Evolutionary conservation across 441 rosid genomes (phyloP).

Genomic region (Euphorbia celastroides): DNA sequence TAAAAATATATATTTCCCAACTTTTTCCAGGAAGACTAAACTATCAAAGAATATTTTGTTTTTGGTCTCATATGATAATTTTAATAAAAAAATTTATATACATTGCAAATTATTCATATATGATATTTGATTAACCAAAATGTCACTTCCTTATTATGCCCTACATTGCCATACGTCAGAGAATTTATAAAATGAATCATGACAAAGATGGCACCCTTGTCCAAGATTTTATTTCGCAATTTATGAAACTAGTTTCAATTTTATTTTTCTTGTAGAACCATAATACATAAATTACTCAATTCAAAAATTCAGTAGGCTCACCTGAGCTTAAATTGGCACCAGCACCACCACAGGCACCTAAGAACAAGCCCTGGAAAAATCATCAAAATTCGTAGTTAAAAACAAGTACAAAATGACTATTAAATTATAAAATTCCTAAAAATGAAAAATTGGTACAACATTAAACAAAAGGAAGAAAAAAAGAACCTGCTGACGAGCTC

Average conservation of each 20-base stretch:
- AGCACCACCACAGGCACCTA: slow-evolving; percentile 46
- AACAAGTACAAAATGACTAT: not conserved
- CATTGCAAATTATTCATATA: not conserved
- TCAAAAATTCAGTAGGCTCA: slow-evolving; percentile 22
- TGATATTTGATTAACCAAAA: slow-evolving; percentile 2
- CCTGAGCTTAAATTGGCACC: slow-evolving; percentile 85
- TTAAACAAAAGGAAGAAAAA: not conserved
- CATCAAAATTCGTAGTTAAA: slow-evolving; percentile 1
- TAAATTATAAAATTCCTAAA: slow-evolving; percentile 1
- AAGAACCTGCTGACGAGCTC: slow-evolving; percentile 80
- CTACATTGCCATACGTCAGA: not conserved
- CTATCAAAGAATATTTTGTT: slow-evolving; percentile 5
- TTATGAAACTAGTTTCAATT: too few relatives aligned
- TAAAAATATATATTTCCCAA: too few relatives aligned
- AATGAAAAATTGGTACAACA: not conserved
- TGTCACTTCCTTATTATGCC: not conserved
- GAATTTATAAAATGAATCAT: not conserved
- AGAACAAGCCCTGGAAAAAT: slow-evolving; percentile 60
- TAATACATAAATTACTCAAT: too few relatives aligned
- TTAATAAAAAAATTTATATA: not conserved
- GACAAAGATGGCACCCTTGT: slow-evolving; percentile 5
- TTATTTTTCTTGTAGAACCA: too few relatives aligned
- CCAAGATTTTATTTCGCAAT: not conserved
- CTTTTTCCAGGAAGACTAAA: not conserved
- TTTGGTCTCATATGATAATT: slow-evolving; percentile 13